Conservation (phyloP, 2,329 filamentous ascomycete genomes). For the Cylindrodendrum hubeiense region DNA sequence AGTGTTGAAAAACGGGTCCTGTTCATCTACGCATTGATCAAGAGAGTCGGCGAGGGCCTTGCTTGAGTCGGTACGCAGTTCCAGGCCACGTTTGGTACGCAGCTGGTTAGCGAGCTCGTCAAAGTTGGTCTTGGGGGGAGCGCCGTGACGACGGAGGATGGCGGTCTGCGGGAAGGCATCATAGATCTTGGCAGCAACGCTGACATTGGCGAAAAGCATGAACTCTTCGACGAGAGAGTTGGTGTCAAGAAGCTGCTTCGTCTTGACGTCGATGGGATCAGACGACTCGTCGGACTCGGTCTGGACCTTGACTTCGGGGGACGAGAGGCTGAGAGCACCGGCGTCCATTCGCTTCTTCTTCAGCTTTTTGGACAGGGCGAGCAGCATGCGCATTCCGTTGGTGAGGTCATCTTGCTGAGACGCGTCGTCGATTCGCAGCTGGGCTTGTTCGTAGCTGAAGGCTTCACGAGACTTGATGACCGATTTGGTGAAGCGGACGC, state of each 20-base stretch:
- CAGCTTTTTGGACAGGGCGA: conserved; percentile 91
- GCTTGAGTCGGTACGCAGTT: conserved; percentile 86
- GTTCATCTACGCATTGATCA: conserved; percentile 82
- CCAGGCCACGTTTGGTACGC: conserved; percentile 84
- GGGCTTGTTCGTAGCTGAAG: conserved; percentile 97
- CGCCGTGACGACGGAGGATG: conserved; percentile 89
- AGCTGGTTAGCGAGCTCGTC: conserved; percentile 94
- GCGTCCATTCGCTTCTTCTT: conserved; percentile 97
- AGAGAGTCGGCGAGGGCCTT: conserved; percentile 94
- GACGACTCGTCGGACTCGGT: conserved; percentile 96
- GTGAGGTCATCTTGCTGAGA: conserved; percentile 92
- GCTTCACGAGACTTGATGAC: conserved; percentile 97
- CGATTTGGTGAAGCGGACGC: conserved; percentile 92
- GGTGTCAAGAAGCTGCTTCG: conserved; percentile 92
- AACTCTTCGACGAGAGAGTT: conserved; percentile 99
- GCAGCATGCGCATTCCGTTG: conserved; percentile 85
- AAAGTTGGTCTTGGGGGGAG: conserved; percentile 96
- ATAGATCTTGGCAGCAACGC: conserved; percentile 91
- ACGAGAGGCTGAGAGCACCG: conserved; percentile 93
- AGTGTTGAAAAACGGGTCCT: conserved; percentile 97
- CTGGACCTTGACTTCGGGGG: conserved; percentile 97
- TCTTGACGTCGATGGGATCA: conserved; percentile 95
- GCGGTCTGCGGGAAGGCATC: conserved; percentile 95
- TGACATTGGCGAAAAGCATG: conserved; percentile 98
- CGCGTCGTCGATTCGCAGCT: conserved; percentile 90